Base-by-base conservation (phyloP, 2,329 filamentous ascomycete genomes). In the Magnaporthiopsis rhizophila region DNA sequence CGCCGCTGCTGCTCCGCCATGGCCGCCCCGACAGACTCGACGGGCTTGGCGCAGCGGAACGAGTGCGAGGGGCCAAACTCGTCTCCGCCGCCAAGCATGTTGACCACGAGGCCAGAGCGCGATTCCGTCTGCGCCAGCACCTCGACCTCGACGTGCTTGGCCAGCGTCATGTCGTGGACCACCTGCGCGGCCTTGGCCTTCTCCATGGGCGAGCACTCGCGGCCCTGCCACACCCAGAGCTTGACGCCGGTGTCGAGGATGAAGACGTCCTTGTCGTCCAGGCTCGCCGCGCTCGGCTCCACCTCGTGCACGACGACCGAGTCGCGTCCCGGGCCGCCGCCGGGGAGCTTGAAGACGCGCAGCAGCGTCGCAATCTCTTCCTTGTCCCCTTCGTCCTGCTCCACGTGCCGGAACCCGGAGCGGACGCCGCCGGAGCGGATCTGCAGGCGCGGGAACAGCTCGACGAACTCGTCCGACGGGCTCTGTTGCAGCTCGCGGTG, bases 171-270 rank as follows among this genome's bases (percentile, higher is more conserved):
- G 66, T 87, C 84, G 69, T 88, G 82, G 5, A 89, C 86, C 2
- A 89, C 85, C 71, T 88, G 85, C 0, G 87, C 87, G 0, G 86
- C 85, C 75, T 86, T 88, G 59, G 83, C 83, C 76, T 88, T 89
- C 71, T 90, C 87, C 84, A 89, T 88, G 0, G 86, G 87, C 60
- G 83, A 86, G 71, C 85, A 87, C 58, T 79, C 80, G 69, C 79
- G 80, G 62, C 87, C 87, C 75, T 89, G 87, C 87, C 87, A 90
- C 4, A 89, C 84, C 80, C 84, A 89, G 68, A 89, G 86, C 76
- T 89, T 88, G 62, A 83, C 77, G 30, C 82, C 81, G 63, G 79
- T 79, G 68, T 89, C 87, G 58, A 89, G 73, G 18, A 89, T 77
- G 68, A 89, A 89, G 2, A 89, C 87, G 69, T 90, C 87, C 63